Percentiles rank a stretch among this genome's conserved stretches.
Evolutionary conservation across 2,329 filamentous ascomycete species (phyloP).

Genomic region (Penicillium paneum): DNA sequence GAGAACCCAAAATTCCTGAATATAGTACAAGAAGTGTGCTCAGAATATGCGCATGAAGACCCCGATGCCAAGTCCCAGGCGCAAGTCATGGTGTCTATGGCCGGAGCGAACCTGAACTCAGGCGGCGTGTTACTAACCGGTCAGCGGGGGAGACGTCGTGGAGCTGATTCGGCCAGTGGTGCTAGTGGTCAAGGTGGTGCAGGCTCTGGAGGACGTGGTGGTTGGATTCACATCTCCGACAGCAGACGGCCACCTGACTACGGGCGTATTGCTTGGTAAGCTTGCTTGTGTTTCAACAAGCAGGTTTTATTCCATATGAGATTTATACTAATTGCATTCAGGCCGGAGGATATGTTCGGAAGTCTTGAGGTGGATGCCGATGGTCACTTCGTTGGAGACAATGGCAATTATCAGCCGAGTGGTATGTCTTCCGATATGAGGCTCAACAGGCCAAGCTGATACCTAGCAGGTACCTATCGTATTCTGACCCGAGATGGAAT

Average conservation of each 20-base stretch:
- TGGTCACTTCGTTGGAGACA: slow-evolving; percentile 55
- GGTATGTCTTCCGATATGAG: slow-evolving; percentile 36
- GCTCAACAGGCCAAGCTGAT: slow-evolving; percentile 10
- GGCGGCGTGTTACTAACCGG: slow-evolving; percentile 49
- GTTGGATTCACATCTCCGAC: slow-evolving; percentile 63
- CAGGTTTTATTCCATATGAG: not conserved
- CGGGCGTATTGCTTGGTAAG: slow-evolving; percentile 58
- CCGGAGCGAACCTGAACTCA: slow-evolving; percentile 53
- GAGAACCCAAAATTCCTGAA: slow-evolving; percentile 57
- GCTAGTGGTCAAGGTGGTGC: slow-evolving; percentile 58
- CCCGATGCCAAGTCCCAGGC: slow-evolving; percentile 58
- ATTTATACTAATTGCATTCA: slow-evolving; percentile 22
- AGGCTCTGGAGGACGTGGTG: slow-evolving; percentile 57
- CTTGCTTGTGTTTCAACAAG: not conserved
- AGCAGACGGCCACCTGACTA: slow-evolving; percentile 59
- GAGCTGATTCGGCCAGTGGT: slow-evolving; percentile 50
- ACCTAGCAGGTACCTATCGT: slow-evolving; percentile 54
- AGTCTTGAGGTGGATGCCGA: slow-evolving; percentile 60
- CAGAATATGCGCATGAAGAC: slow-evolving; percentile 54
- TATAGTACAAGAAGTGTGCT: slow-evolving; percentile 56
- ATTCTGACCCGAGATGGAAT: slow-evolving; percentile 60
- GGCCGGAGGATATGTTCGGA: slow-evolving; percentile 64
- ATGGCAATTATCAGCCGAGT: slow-evolving; percentile 59
- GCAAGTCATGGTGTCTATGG: slow-evolving; percentile 57
- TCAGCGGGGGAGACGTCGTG: slow-evolving; percentile 35